Percentiles rank a stretch among this genome's conserved stretches.
Conservation (phyloP, 2,329 filamentous ascomycete species). For the Xylaria sp. region DNA sequence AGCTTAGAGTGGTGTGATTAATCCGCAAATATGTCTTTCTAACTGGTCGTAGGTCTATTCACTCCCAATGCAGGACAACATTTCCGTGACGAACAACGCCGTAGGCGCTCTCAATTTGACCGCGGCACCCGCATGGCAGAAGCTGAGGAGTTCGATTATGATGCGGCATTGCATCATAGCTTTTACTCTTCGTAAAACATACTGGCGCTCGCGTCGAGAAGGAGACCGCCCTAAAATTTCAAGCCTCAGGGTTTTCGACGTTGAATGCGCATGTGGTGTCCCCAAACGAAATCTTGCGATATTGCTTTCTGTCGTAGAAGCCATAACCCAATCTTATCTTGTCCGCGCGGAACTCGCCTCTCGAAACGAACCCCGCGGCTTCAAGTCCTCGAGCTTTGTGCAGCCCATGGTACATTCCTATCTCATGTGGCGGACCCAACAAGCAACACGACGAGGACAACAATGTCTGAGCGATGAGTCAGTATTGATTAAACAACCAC, state of each 20-base stretch:
- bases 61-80: slow-evolving; percentile 81
- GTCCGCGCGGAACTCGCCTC: background rate
- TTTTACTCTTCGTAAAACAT: slow-evolving; percentile 50
- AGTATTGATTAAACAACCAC: slow-evolving; percentile 1
- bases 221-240: slow-evolving; percentile 26
- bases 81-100: slow-evolving; percentile 78
- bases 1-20: background rate
- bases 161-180: slow-evolving; percentile 55
- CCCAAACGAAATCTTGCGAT: slow-evolving; percentile 11
- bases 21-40: slow-evolving; percentile 13
- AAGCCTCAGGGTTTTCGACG: slow-evolving; percentile 28
- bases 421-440: background rate
- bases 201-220: slow-evolving; percentile 16
- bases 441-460: background rate
- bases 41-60: slow-evolving; percentile 71
- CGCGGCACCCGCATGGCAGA: slow-evolving; percentile 80
- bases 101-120: slow-evolving; percentile 81
- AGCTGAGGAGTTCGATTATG: slow-evolving; percentile 70
- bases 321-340: background rate
- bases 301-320: background rate
- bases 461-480: background rate
- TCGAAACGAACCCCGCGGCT: background rate
- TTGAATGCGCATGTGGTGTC: slow-evolving; percentile 22
- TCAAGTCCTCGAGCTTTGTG: background rate
- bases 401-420: background rate